Percentiles rank a stretch among this genome's conserved stretches.
Conservation (phyloP, 768 basidiomycete genomes). For the Amanita exitialis region DNA sequence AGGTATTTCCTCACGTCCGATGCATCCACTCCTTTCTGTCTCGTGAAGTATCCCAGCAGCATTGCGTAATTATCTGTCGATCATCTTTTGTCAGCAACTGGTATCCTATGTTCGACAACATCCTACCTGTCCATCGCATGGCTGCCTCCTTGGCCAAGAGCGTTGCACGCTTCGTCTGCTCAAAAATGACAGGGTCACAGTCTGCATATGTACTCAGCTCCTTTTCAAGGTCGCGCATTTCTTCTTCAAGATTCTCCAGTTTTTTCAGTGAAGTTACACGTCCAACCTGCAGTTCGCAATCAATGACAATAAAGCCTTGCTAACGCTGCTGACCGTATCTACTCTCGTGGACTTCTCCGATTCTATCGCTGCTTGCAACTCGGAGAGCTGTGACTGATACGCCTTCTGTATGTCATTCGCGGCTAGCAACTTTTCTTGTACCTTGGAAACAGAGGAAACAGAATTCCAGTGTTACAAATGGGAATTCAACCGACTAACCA, state of each 20-base stretch:
- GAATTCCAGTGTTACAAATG: not conserved
- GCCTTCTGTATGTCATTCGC: slow-evolving; percentile 35
- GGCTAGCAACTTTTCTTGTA: slow-evolving; percentile 43
- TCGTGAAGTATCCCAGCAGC: slow-evolving; percentile 53
- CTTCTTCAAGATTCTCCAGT: slow-evolving; percentile 37
- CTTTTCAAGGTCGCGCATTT: slow-evolving; percentile 40
- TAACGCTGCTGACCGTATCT: slow-evolving; percentile 37
- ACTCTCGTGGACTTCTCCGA: slow-evolving; percentile 43
- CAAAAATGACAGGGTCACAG: slow-evolving; percentile 75
- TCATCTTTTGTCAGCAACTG: not conserved
- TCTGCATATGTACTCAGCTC: slow-evolving; percentile 76
- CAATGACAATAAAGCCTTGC: not conserved
- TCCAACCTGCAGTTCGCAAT: slow-evolving; percentile 31
- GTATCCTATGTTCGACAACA: not conserved
- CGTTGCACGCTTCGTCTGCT: slow-evolving; percentile 64
- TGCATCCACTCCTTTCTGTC: slow-evolving; percentile 44
- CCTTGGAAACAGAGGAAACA: slow-evolving; percentile 23
- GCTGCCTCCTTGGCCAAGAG: slow-evolving; percentile 77
- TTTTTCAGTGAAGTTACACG: slow-evolving; percentile 44
- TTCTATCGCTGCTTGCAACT: slow-evolving; percentile 36
- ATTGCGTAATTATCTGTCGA: slow-evolving; percentile 59
- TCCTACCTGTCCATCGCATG: slow-evolving; percentile 81
- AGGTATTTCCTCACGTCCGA: slow-evolving; percentile 60
- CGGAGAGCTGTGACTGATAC: slow-evolving; percentile 36
- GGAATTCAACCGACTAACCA: slow-evolving; percentile 30